Percentiles rank a stretch among this genome's conserved stretches.
These are phyloP conservation scores for Priceomyces carsonii DNA, from an alignment of 805 yeast species.

Conservation along the genomic window DNA sequence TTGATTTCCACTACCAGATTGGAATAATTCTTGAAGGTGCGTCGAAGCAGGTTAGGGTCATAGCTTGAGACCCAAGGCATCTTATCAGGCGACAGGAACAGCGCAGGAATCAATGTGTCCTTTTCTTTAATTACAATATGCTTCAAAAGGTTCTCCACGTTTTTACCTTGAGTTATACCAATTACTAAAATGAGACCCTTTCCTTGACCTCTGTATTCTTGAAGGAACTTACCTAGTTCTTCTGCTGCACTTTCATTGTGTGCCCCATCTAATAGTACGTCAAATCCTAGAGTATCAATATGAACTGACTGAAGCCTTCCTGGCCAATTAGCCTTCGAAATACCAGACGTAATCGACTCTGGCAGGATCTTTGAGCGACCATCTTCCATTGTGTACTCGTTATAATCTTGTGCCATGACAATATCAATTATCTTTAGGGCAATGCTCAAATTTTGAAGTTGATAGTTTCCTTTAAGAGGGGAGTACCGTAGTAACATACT, in stretches of 20 bases:
- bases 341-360: slow-evolving; percentile 48
- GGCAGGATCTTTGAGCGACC: slow-evolving; percentile 27
- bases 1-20: slow-evolving; percentile 18
- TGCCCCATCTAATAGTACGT: slow-evolving; percentile 81
- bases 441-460: slow-evolving; percentile 64
- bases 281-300: slow-evolving; percentile 19
- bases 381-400: background rate
- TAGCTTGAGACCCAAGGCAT: slow-evolving; percentile 91
- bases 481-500: slow-evolving; percentile 22
- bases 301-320: slow-evolving; percentile 68
- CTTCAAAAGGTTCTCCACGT: slow-evolving; percentile 49
- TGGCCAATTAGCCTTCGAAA: slow-evolving; percentile 70
- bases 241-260: slow-evolving; percentile 85
- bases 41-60: slow-evolving; percentile 28
- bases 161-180: slow-evolving; percentile 78
- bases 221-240: slow-evolving; percentile 61
- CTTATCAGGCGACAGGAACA: slow-evolving; percentile 70
- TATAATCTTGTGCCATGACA: slow-evolving; percentile 10
- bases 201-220: slow-evolving; percentile 15
- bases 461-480: slow-evolving; percentile 75
- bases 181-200: slow-evolving; percentile 56
- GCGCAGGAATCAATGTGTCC: slow-evolving; percentile 63
- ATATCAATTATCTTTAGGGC: slow-evolving; percentile 59
- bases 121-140: slow-evolving; percentile 44
- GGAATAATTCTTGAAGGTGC: slow-evolving; percentile 20